Percentiles rank a stretch among this genome's conserved stretches.
phyloP scores from a whole-genome alignment of 257 asterid genomes.

The Capsicum chinense region DNA sequence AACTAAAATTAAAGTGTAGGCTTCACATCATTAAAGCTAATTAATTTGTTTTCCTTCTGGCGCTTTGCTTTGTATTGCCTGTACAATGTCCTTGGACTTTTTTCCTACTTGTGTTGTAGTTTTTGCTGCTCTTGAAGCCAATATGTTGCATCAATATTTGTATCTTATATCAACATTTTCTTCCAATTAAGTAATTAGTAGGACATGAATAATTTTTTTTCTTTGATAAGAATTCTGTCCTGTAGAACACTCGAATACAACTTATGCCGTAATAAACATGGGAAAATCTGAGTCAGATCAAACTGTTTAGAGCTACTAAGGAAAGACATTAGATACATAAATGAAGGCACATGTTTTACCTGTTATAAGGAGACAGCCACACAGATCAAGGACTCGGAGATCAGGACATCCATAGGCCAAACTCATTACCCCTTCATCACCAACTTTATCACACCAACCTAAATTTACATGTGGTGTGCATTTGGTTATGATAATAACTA shows the following conservation, averaged over 20 bases:
- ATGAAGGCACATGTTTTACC: slow-evolving; percentile 44
- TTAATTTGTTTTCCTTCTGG: too few species aligned
- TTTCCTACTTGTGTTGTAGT: too few species aligned
- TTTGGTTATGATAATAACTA: slow-evolving; percentile 73
- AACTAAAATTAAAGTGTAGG: too few species aligned
- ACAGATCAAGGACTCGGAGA: slow-evolving; percentile 79
- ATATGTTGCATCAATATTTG: too few species aligned
- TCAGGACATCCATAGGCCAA: slow-evolving; percentile 96
- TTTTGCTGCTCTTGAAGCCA: not conserved
- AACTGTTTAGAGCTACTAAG: not conserved
- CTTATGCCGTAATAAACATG: not conserved
- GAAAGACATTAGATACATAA: not conserved
- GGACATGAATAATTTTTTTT: not conserved
- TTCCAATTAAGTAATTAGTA: not conserved
- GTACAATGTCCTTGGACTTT: too few species aligned
- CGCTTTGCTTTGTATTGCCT: too few species aligned
- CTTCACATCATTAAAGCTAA: too few species aligned
- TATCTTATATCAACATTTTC: not conserved
- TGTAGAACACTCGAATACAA: not conserved
- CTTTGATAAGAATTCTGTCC: not conserved
- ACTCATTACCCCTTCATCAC: slow-evolving; percentile 93
- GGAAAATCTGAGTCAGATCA: not conserved
- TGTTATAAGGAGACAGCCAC: slow-evolving; percentile 93
- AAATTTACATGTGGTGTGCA: slow-evolving; percentile 69
- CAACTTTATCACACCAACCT: slow-evolving; percentile 94